These are phyloP conservation scores for Pulveroboletus ravenelii DNA, from an alignment of 768 basidiomycete species.

Conservation along the genomic window DNA sequence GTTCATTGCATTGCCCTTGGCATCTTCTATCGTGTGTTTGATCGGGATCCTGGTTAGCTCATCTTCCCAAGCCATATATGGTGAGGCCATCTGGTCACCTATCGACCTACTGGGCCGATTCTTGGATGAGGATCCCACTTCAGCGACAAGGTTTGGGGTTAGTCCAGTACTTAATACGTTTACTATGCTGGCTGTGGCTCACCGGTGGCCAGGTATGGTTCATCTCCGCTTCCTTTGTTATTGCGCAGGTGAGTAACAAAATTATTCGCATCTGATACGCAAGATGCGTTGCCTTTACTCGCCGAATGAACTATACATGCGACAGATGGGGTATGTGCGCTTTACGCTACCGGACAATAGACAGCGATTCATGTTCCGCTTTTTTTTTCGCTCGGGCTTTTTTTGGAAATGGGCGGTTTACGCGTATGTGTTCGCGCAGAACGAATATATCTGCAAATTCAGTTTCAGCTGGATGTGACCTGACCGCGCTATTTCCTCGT, in stretches of 20 bases:
- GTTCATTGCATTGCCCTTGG: constrained; percentile 64
- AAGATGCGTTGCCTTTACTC: constrained; percentile 8
- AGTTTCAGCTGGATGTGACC: constrained; percentile 77
- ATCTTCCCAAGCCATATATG: constrained; percentile 70
- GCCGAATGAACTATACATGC: neutral
- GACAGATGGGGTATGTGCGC: constrained; percentile 26
- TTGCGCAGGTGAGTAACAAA: constrained; percentile 52
- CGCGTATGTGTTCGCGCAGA: constrained; percentile 29
- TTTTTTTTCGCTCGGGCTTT: constrained; percentile 1
- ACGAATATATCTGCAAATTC: constrained; percentile 83
- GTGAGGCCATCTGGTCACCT: constrained; percentile 75
- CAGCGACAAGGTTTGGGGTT: constrained; percentile 65
- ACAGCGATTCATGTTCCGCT: constrained; percentile 16
- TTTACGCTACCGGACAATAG: neutral
- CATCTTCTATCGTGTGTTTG: constrained; percentile 72
- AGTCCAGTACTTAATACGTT: constrained; percentile 6
- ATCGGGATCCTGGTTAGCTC: constrained; percentile 81
- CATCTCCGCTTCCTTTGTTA: constrained; percentile 73
- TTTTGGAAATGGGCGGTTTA: constrained; percentile 8
- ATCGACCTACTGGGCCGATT: constrained; percentile 67
- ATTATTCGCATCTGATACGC: neutral
- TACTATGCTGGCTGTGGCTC: constrained; percentile 6
- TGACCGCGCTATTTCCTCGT: constrained; percentile 73
- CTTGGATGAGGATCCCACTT: constrained; percentile 57
- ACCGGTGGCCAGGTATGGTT: constrained; percentile 55